Conservation (phyloP, 2,329 filamentous ascomycete genomes). For the Sporothrix phasma region DNA sequence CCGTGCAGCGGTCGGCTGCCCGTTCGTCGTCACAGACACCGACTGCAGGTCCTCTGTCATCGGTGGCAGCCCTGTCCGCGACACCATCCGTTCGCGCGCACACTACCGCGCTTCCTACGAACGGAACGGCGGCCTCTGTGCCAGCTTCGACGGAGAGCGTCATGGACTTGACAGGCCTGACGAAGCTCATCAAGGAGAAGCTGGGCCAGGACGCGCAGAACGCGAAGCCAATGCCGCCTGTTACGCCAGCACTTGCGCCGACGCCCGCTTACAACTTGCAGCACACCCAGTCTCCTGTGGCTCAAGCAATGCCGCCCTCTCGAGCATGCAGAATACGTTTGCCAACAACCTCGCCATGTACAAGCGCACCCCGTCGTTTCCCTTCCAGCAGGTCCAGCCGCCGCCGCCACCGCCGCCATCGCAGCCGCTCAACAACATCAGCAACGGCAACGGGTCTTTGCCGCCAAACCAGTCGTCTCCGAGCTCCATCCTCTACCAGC, state of each 20-base stretch:
- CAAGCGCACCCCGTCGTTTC: slow-evolving; percentile 8
- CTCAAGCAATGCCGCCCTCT: slow-evolving; percentile 14
- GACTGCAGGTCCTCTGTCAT: not conserved
- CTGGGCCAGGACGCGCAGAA: slow-evolving; percentile 15
- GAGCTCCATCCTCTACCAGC: slow-evolving; percentile 47
- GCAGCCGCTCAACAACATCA: slow-evolving; percentile 20
- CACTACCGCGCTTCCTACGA: not conserved
- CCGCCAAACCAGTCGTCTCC: slow-evolving; percentile 49
- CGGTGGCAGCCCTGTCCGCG: not conserved
- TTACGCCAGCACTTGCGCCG: not conserved
- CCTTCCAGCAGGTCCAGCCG: slow-evolving; percentile 15
- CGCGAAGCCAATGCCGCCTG: not conserved
- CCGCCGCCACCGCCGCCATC: slow-evolving; percentile 19
- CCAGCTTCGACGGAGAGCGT: not conserved
- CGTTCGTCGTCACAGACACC: not conserved
- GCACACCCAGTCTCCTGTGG: slow-evolving; percentile 7
- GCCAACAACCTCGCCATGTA: slow-evolving; percentile 16
- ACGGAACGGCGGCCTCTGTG: not conserved
- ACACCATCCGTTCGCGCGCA: not conserved
- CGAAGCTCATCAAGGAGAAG: slow-evolving; percentile 23
- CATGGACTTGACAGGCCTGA: slow-evolving; percentile 21
- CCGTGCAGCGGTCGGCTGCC: slow-evolving; percentile 17
- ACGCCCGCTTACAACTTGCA: not conserved
- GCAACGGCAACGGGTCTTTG: slow-evolving; percentile 27
- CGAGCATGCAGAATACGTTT: slow-evolving; percentile 18